These are phyloP conservation scores for Dictyostelium firmibasis DNA, from an alignment of 78 protist genomes.

Conservation along the genomic window DNA sequence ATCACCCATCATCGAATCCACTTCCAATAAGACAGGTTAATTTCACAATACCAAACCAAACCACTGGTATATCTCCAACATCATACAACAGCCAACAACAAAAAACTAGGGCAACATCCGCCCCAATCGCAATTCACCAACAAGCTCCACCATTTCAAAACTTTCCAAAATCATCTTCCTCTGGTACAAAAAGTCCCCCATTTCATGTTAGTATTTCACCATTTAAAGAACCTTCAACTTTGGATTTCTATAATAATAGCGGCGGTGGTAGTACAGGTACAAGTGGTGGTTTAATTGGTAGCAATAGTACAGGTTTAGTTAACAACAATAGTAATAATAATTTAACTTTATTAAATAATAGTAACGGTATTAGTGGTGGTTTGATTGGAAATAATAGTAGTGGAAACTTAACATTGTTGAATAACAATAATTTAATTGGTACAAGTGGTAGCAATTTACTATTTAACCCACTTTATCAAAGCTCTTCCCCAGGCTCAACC, in stretches of 20 bases:
- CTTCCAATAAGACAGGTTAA: not conserved
- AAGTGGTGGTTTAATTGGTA: slow-evolving; percentile 4
- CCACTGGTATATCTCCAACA: not conserved
- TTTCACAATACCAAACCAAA: not conserved
- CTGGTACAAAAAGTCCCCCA: slow-evolving; percentile 20
- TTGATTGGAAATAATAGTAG: not conserved
- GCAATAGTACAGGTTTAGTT: not conserved
- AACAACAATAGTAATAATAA: not conserved
- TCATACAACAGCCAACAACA: not conserved
- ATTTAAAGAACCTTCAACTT: slow-evolving; percentile 10
- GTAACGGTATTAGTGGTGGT: not conserved
- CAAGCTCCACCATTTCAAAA: slow-evolving; percentile 7
- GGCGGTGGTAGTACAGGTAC: not conserved
- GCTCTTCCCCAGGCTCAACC: not conserved
- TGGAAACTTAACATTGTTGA: not conserved
- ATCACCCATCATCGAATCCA: not conserved
- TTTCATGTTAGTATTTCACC: slow-evolving; percentile 37
- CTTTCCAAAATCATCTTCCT: not conserved
- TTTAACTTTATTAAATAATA: not conserved
- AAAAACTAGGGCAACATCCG: slow-evolving; percentile 21
- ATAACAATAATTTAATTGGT: not conserved
- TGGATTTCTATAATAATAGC: not conserved
- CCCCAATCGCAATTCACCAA: not conserved
- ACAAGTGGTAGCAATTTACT: not conserved
- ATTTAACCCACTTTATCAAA: not conserved